These are phyloP conservation scores for Capsicum pubescens DNA, from an alignment of 257 asterid genomes.

Conservation along the genomic window DNA sequence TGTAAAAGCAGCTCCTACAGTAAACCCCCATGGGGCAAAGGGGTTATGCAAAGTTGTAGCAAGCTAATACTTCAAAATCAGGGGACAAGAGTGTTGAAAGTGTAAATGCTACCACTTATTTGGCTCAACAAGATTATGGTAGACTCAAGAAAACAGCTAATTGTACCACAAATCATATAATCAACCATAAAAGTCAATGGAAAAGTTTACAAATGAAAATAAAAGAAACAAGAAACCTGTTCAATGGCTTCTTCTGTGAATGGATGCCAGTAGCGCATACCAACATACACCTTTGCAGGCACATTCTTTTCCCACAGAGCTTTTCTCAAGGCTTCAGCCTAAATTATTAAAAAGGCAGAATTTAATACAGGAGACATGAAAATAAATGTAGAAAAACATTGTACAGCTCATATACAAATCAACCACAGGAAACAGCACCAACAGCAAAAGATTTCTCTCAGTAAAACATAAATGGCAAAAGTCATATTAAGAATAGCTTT, in stretches of 20 bases:
- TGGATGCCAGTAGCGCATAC: conserved; percentile 99
- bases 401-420: conserved; percentile 14
- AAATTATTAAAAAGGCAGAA: conserved; percentile 27
- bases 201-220: background rate
- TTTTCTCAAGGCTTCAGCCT: conserved; percentile 94
- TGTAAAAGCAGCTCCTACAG: conserved; percentile 3
- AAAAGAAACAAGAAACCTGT: conserved; percentile 52
- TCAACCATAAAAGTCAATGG: conserved; percentile 8
- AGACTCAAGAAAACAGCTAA: conserved; percentile 5
- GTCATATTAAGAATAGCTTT: background rate
- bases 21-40: background rate
- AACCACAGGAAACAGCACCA: conserved; percentile 4
- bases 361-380: conserved; percentile 8
- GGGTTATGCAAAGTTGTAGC: conserved; percentile 1
- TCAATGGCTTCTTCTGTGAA: conserved; percentile 99
- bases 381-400: conserved; percentile 4
- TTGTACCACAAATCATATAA: background rate
- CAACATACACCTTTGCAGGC: conserved; percentile 95
- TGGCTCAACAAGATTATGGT: background rate
- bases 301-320: conserved; percentile 73
- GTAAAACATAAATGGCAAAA: background rate
- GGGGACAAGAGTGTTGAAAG: background rate
- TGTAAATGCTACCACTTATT: background rate
- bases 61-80: background rate
- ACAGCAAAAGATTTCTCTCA: background rate